phyloP scores from a whole-genome alignment of 441 rosid genomes.

The Omphalea diandra region DNA sequence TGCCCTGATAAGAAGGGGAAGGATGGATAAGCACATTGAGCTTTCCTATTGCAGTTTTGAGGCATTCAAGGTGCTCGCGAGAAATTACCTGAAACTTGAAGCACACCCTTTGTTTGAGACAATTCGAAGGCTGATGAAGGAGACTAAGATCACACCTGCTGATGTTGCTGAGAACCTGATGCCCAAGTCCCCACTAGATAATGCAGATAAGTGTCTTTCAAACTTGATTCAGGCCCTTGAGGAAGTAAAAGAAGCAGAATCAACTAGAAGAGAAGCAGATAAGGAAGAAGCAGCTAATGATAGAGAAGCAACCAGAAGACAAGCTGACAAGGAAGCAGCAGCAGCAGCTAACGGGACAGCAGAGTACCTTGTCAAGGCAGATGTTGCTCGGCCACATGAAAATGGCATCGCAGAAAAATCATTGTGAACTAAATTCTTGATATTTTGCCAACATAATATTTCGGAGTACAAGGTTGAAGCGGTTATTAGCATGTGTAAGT shows the following conservation, averaged over 20 bases:
- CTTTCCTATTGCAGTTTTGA: constrained; percentile 62
- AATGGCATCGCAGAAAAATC: constrained; percentile 15
- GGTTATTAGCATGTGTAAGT: not conserved
- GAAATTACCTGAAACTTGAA: constrained; percentile 54
- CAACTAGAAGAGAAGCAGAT: constrained; percentile 31
- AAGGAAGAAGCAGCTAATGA: too few species aligned
- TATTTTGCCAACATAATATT: not conserved
- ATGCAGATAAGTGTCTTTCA: constrained; percentile 45
- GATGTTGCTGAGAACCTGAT: constrained; percentile 80
- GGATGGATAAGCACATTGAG: constrained; percentile 80
- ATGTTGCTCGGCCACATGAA: constrained; percentile 20
- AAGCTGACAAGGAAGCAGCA: too few species aligned
- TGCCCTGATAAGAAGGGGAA: constrained; percentile 70
- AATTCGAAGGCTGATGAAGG: constrained; percentile 37
- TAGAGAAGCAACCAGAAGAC: too few species aligned
- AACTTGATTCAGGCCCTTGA: constrained; percentile 49
- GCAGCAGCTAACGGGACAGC: constrained; percentile 13
- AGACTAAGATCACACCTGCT: constrained; percentile 57
- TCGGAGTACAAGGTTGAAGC: constrained; percentile 4
- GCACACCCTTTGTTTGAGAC: constrained; percentile 39
- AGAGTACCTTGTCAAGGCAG: constrained; percentile 17
- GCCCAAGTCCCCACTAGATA: constrained; percentile 48
- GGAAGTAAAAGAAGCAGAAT: constrained; percentile 37
- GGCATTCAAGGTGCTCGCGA: constrained; percentile 61
- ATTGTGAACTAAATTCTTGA: constrained; percentile 16